Percentiles rank a stretch among this genome's conserved stretches.
These are phyloP conservation scores for Penicillium sp. DNA, from an alignment of 2,329 filamentous ascomycete species.

Conservation along the genomic window DNA sequence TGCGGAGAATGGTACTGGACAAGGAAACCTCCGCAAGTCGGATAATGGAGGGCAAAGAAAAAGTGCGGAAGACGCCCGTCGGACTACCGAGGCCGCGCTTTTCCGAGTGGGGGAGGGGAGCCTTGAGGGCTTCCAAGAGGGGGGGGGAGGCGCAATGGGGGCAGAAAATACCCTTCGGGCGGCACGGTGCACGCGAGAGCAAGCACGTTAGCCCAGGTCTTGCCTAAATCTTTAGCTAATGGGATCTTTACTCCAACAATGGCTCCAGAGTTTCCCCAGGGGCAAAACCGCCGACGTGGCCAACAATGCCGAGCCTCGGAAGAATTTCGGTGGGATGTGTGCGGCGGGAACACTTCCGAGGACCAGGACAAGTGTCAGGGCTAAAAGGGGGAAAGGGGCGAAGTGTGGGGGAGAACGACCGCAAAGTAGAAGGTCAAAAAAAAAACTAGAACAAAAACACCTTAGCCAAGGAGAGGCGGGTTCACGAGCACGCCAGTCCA, in stretches of 20 bases:
- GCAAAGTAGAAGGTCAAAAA: background rate
- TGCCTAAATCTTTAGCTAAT: background rate
- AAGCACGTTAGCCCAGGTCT: background rate
- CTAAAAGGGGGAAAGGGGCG: background rate
- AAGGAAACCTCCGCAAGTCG: slow-evolving; percentile 17
- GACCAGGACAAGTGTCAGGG: background rate
- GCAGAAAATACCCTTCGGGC: background rate
- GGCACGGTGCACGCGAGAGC: background rate
- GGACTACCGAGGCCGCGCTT: slow-evolving; percentile 10
- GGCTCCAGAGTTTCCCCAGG: slow-evolving; percentile 6
- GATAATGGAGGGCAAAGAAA: slow-evolving; percentile 1
- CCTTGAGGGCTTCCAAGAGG: background rate
- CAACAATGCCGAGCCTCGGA: slow-evolving; percentile 23
- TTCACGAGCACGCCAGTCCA: slow-evolving; percentile 11
- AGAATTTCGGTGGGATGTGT: slow-evolving; percentile 16
- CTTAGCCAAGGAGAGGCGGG: slow-evolving; percentile 6
- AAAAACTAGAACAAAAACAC: background rate
- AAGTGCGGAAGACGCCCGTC: slow-evolving; percentile 10
- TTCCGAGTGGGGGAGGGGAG: slow-evolving; percentile 17
- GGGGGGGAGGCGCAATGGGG: background rate
- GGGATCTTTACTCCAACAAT: background rate
- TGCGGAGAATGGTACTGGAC: slow-evolving; percentile 20
- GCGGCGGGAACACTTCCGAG: slow-evolving; percentile 1
- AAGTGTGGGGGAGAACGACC: slow-evolving; percentile 1
- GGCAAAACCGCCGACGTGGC: slow-evolving; percentile 5